Percentiles rank a stretch among this genome's conserved stretches.
These are phyloP conservation scores for Rhizopus arrhizus DNA, from an alignment of 371 early-diverging fungal genomes.

Conservation along the genomic window DNA sequence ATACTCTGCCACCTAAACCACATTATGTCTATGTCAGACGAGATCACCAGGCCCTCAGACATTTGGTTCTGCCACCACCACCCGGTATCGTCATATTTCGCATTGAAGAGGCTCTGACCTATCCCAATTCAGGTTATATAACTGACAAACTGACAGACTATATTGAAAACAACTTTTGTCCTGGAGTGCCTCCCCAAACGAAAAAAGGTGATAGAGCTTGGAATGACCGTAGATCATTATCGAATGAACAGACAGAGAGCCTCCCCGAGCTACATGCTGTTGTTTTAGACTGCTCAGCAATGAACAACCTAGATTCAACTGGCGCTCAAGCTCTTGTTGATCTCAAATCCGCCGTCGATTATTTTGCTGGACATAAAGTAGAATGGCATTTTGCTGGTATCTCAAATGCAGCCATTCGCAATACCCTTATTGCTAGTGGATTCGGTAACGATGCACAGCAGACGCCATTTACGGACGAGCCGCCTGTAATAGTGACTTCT, in stretches of 20 bases:
- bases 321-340: constrained; percentile 30
- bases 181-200: constrained; percentile 16
- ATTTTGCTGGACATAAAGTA: constrained; percentile 25
- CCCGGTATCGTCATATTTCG: constrained; percentile 60
- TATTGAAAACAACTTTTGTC: constrained; percentile 24
- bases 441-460: constrained; percentile 27
- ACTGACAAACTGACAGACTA: constrained; percentile 38
- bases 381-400: constrained; percentile 35
- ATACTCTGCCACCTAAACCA: constrained; percentile 14
- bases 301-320: constrained; percentile 55
- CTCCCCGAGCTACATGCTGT: constrained; percentile 50
- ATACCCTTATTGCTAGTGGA: constrained; percentile 23
- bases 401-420: constrained; percentile 21
- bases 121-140: constrained; percentile 61
- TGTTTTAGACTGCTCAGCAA: constrained; percentile 61
- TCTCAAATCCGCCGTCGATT: constrained; percentile 21
- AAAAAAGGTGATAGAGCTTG: constrained; percentile 26
- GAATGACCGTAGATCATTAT: constrained; percentile 18
- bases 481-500: not conserved
- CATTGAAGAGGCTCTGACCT: constrained; percentile 61
- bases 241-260: constrained; percentile 13
- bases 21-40: constrained; percentile 23
- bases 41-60: constrained; percentile 21
- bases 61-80: constrained; percentile 33
- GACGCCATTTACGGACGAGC: constrained; percentile 22